A percentile compares a stretch with the other conserved stretches of the same genome.
These are phyloP conservation scores for Entamoeba dispar DNA, from an alignment of 208 protist genomes.

Conservation along the genomic window DNA sequence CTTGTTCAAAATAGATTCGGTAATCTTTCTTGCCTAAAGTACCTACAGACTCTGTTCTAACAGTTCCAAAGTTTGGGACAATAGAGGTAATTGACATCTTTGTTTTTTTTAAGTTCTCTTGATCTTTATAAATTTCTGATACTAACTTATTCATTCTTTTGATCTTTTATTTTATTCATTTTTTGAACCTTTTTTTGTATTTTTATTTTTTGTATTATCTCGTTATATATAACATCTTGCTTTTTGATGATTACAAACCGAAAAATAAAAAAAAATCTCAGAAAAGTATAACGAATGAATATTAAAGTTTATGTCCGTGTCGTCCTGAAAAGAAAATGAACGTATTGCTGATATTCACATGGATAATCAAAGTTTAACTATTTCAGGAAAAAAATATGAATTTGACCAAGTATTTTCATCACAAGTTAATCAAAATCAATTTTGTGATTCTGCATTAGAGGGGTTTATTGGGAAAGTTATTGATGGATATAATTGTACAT, in stretches of 20 bases:
- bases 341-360: background rate
- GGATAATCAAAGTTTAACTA: background rate
- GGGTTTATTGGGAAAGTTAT: background rate
- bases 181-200: no score
- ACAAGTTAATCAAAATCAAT: background rate
- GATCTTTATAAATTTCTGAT: no score
- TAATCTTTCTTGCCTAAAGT: background rate
- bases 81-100: background rate
- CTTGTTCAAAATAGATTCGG: constrained; percentile 5
- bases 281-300: background rate
- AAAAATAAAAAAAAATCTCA: background rate
- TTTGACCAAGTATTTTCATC: background rate
- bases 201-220: no score
- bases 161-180: no score
- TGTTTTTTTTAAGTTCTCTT: background rate
- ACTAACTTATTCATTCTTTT: no score
- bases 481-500: constrained; percentile 7
- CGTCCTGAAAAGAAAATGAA: background rate
- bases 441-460: background rate
- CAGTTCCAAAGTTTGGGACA: background rate
- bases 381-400: background rate
- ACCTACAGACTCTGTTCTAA: background rate
- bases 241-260: no score
- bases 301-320: background rate
- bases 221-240: no score